Conservation (phyloP, 768 basidiomycete species). For the Tulasnella sp. region DNA sequence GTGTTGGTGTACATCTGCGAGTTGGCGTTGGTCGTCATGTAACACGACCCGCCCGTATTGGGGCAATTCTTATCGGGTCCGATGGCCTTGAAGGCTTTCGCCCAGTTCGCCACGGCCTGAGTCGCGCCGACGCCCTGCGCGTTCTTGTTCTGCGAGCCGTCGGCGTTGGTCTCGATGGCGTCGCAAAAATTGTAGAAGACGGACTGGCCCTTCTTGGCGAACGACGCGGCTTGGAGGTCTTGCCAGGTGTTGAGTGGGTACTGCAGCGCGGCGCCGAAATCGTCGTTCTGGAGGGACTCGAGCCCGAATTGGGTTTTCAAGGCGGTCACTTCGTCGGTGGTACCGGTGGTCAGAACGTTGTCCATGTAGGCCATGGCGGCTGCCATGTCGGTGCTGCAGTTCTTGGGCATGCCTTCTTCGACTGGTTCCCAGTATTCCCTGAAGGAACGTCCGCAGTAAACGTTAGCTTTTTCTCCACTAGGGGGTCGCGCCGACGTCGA, state of each 20-base stretch:
- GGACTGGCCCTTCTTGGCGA: not conserved
- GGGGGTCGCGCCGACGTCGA: too few species aligned
- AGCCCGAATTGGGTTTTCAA: not conserved
- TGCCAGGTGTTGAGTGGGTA: constrained; percentile 5
- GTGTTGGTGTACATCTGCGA: not conserved
- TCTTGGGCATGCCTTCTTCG: constrained; percentile 14
- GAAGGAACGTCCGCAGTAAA: not conserved
- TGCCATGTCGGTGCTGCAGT: constrained; percentile 13
- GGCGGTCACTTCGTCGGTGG: not conserved
- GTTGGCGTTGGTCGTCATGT: not conserved
- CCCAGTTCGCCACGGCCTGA: not conserved
- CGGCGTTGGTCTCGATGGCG: constrained; percentile 1
- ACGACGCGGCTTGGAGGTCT: not conserved
- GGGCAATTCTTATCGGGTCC: not conserved
- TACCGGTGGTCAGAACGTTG: not conserved
- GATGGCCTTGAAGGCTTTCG: not conserved
- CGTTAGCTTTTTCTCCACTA: too few species aligned
- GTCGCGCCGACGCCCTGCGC: not conserved
- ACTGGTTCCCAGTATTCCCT: constrained; percentile 14
- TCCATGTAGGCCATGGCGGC: constrained; percentile 5
- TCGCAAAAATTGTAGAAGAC: constrained; percentile 14
- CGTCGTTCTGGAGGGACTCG: not conserved
- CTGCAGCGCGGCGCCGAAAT: not conserved
- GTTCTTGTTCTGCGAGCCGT: not conserved
- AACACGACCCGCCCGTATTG: not conserved